These are phyloP conservation scores for Tricholomella constricta DNA, from an alignment of 768 basidiomycete genomes.

Conservation along the genomic window DNA sequence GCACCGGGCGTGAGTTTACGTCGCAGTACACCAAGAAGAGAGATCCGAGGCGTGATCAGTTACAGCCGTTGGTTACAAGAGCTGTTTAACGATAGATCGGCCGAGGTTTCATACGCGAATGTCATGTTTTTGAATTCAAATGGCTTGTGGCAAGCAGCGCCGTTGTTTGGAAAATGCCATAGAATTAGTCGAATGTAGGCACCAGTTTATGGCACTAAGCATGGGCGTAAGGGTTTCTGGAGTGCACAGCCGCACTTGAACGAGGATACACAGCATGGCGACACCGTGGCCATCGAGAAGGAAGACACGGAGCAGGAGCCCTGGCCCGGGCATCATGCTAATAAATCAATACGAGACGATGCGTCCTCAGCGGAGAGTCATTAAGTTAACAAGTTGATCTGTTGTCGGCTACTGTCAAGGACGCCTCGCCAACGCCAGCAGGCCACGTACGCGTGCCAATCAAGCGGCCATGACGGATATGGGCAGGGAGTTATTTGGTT, in stretches of 20 bases:
- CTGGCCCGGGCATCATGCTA: too few species aligned
- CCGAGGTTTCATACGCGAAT: background rate
- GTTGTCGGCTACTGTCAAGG: background rate
- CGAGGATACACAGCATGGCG: too few species aligned
- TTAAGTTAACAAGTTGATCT: background rate
- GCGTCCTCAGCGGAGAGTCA: background rate
- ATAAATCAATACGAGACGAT: background rate
- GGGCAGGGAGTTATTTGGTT: slow-evolving; percentile 12
- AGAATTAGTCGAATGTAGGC: too few species aligned
- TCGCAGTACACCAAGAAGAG: background rate
- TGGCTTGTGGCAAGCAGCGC: background rate
- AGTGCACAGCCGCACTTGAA: too few species aligned
- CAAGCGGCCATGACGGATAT: slow-evolving; percentile 11
- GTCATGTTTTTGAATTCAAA: background rate
- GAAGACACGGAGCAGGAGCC: too few species aligned
- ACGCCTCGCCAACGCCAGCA: background rate
- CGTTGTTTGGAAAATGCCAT: too few species aligned
- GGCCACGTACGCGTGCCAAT: slow-evolving; percentile 2
- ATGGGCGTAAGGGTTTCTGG: too few species aligned
- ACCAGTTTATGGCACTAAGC: too few species aligned
- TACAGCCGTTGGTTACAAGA: background rate
- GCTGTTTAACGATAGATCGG: background rate
- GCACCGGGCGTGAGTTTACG: too few species aligned
- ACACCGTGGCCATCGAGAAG: too few species aligned
- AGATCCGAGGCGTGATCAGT: background rate